Evolutionary conservation across 2,329 filamentous ascomycete species (phyloP).

Genomic region (Orbilia ellipsospora): DNA sequence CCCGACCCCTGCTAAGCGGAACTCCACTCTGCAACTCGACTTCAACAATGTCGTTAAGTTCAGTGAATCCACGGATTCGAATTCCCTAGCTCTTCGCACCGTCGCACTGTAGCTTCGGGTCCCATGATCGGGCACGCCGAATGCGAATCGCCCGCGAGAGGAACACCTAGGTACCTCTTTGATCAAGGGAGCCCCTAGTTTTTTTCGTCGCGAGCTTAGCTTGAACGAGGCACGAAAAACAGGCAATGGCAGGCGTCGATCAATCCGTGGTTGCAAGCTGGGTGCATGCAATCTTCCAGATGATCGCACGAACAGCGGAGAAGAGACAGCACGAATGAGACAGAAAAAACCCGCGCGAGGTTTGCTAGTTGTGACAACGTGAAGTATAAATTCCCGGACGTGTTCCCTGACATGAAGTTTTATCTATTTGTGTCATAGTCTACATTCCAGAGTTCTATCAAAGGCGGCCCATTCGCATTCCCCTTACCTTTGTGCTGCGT

Average conservation of each 20-base stretch:
- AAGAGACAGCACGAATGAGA: too few species aligned
- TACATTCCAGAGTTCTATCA: slow-evolving; percentile 8
- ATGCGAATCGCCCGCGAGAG: slow-evolving; percentile 23
- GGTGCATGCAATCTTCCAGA: slow-evolving; percentile 1
- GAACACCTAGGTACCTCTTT: slow-evolving; percentile 1
- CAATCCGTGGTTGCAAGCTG: neutral
- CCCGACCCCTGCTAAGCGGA: neutral
- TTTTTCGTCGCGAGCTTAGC: neutral
- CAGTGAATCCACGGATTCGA: too few species aligned
- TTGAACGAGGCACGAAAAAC: neutral
- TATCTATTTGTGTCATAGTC: neutral
- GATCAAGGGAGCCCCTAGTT: neutral
- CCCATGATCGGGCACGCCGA: slow-evolving; percentile 31
- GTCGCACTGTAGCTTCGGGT: slow-evolving; percentile 7
- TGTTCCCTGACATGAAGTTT: slow-evolving; percentile 15
- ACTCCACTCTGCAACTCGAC: too few species aligned
- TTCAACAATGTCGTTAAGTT: too few species aligned
- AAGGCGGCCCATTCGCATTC: slow-evolving; percentile 2
- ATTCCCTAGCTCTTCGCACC: neutral
- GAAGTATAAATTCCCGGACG: slow-evolving; percentile 10
- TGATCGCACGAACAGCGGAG: slow-evolving; percentile 1
- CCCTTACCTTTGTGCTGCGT: slow-evolving; percentile 12
- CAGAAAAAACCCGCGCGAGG: neutral
- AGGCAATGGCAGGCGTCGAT: slow-evolving; percentile 12
- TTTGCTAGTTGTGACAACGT: neutral